phyloP scores from a whole-genome alignment of 768 basidiomycete species.

The Serendipita sp. region DNA sequence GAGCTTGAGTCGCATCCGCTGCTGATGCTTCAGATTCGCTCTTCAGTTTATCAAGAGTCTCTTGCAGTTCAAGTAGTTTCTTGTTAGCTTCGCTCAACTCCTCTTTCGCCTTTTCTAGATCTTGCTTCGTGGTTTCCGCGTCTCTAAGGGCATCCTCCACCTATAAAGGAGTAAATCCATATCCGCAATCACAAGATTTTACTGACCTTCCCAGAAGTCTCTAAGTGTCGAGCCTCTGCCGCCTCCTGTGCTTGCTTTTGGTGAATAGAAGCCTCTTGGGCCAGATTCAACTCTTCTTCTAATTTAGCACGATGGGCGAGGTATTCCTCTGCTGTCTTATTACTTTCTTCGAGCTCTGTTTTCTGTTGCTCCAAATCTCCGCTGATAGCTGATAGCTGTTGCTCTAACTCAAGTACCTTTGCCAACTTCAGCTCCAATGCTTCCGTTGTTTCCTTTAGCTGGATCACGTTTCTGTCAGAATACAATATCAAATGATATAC shows the following conservation, averaged over 20 bases:
- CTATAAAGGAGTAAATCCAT: background rate
- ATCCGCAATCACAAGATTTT: background rate
- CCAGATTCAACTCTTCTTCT: background rate
- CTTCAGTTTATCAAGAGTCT: slow-evolving; percentile 38
- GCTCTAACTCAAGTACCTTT: background rate
- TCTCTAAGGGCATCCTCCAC: slow-evolving; percentile 25
- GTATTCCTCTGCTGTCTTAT: slow-evolving; percentile 26
- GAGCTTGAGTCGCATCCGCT: slow-evolving; percentile 30
- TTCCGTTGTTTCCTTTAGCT: background rate
- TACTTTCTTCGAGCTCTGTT: slow-evolving; percentile 34
- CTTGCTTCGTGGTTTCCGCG: slow-evolving; percentile 34
- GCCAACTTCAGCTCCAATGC: slow-evolving; percentile 24
- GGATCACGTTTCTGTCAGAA: background rate
- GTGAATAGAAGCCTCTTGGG: background rate
- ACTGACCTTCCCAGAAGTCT: background rate
- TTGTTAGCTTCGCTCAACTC: slow-evolving; percentile 42
- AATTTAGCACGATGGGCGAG: background rate
- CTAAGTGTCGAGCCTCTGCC: background rate
- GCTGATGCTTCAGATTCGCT: slow-evolving; percentile 37
- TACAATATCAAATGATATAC: background rate
- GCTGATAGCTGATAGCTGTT: slow-evolving; percentile 13
- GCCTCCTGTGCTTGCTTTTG: background rate
- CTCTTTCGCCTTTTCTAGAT: slow-evolving; percentile 44
- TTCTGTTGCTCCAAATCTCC: background rate
- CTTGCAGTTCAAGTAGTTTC: slow-evolving; percentile 46